These are phyloP conservation scores for Heterobasidion irregulare DNA, from an alignment of 1,284 basidiomycete species.

Conservation along the genomic window DNA sequence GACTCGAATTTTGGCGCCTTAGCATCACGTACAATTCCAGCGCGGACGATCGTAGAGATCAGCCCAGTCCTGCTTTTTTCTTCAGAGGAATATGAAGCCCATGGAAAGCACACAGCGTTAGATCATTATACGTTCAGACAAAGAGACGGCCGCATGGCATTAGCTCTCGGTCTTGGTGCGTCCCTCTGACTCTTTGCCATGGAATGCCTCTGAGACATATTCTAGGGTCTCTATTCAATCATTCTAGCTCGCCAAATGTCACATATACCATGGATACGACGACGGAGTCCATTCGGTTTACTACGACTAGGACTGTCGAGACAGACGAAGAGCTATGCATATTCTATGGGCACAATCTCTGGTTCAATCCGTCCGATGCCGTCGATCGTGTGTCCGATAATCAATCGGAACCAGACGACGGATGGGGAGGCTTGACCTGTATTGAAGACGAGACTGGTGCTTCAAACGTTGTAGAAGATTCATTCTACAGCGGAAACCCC, in stretches of 20 bases:
- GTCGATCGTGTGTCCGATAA: neutral
- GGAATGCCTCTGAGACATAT: neutral
- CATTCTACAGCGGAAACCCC: conserved; percentile 18
- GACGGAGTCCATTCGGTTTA: conserved; percentile 62
- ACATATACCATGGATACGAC: conserved; percentile 48
- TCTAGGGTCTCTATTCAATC: conserved; percentile 76
- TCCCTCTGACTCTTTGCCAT: conserved; percentile 1
- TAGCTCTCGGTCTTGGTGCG: conserved; percentile 81
- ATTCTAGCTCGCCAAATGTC: conserved; percentile 65
- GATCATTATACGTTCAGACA: conserved; percentile 87
- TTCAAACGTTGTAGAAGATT: conserved; percentile 7
- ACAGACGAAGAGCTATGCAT: conserved; percentile 74
- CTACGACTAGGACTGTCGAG: conserved; percentile 42
- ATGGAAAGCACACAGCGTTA: conserved; percentile 66
- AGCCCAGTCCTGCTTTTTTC: conserved; percentile 81
- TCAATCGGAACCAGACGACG: conserved; percentile 24
- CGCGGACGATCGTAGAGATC: conserved; percentile 68
- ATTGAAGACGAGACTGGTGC: conserved; percentile 19
- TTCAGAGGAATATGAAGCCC: conserved; percentile 61
- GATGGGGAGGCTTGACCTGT: conserved; percentile 35
- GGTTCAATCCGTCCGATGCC: conserved; percentile 42
- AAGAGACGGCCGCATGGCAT: conserved; percentile 74
- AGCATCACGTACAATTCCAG: conserved; percentile 55
- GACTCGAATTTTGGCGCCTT: neutral
- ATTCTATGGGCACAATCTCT: conserved; percentile 63